A percentile compares a stretch with the other conserved stretches of the same genome.
These are phyloP conservation scores for Volvariella surrecta DNA, from an alignment of 1,284 basidiomycete species.

Conservation along the genomic window DNA sequence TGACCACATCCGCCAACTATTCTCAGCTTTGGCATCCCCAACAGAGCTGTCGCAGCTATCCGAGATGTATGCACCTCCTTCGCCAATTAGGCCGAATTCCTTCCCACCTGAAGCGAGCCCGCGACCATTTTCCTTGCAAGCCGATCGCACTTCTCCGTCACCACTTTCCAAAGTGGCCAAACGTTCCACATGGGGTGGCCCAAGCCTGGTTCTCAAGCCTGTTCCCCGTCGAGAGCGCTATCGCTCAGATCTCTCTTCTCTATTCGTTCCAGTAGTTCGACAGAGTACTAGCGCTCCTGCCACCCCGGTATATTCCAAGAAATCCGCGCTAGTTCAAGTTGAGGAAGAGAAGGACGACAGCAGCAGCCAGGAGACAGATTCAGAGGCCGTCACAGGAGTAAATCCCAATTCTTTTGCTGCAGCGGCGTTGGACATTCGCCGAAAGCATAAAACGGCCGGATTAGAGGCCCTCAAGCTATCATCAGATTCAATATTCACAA, in stretches of 20 bases:
- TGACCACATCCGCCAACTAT: slow-evolving; percentile 69
- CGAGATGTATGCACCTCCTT: slow-evolving; percentile 79
- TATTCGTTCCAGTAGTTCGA: slow-evolving; percentile 27
- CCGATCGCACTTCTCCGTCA: slow-evolving; percentile 18
- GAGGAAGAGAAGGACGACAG: slow-evolving; percentile 8
- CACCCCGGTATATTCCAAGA: slow-evolving; percentile 25
- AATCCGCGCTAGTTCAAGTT: background rate
- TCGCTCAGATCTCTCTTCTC: slow-evolving; percentile 41
- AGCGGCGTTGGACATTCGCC: slow-evolving; percentile 49
- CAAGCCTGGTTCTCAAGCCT: background rate
- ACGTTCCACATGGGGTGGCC: slow-evolving; percentile 68
- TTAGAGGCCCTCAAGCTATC: slow-evolving; percentile 34
- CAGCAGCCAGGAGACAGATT: no score
- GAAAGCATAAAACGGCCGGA: slow-evolving; percentile 41
- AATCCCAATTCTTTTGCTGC: slow-evolving; percentile 39
- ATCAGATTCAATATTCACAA: slow-evolving; percentile 16
- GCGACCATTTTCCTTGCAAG: slow-evolving; percentile 33
- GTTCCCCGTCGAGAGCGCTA: slow-evolving; percentile 16
- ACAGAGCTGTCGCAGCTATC: slow-evolving; percentile 61
- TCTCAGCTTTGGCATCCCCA: slow-evolving; percentile 65
- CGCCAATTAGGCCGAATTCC: slow-evolving; percentile 38
- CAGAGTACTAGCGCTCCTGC: slow-evolving; percentile 36
- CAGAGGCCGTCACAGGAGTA: no score
- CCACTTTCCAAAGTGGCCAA: slow-evolving; percentile 33
- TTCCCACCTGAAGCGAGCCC: slow-evolving; percentile 19